These are phyloP conservation scores for Ophiostoma angusticollis DNA, from an alignment of 2,329 filamentous ascomycete genomes.

Conservation along the genomic window DNA sequence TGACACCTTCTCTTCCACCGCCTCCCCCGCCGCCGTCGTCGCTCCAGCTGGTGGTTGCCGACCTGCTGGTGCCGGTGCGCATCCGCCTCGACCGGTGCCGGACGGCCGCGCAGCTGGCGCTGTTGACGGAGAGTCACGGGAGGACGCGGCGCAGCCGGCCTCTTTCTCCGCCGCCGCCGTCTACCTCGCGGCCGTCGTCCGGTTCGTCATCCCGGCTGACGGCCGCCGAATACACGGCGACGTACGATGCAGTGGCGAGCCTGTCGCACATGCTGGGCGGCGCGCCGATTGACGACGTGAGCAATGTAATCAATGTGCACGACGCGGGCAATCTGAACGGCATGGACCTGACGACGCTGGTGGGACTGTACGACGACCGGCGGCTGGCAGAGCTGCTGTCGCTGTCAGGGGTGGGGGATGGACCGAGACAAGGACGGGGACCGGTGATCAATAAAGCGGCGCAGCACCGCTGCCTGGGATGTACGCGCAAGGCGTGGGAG, in stretches of 20 bases:
- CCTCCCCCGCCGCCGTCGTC: not conserved
- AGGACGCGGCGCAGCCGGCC: too few species aligned
- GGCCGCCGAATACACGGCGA: too few species aligned
- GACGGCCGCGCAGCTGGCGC: not conserved
- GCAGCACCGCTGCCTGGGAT: slow-evolving; percentile 9
- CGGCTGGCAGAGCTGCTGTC: slow-evolving; percentile 14
- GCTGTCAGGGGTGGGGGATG: not conserved
- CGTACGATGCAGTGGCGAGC: not conserved
- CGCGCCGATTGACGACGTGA: too few species aligned
- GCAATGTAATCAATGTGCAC: too few species aligned
- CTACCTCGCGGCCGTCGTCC: not conserved
- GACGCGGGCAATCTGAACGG: slow-evolving; percentile 3
- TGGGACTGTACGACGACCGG: slow-evolving; percentile 12
- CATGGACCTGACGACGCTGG: slow-evolving; percentile 11
- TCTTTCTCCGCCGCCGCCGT: too few species aligned
- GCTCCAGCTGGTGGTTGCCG: slow-evolving; percentile 11
- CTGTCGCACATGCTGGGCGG: too few species aligned
- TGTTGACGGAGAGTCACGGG: too few species aligned
- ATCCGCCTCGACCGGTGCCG: slow-evolving; percentile 2
- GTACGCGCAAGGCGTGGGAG: slow-evolving; percentile 10
- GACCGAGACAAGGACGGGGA: not conserved
- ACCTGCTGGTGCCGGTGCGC: slow-evolving; percentile 8
- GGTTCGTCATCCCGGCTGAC: not conserved
- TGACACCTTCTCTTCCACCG: not conserved
- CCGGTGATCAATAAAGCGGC: slow-evolving; percentile 10